phyloP scores from a whole-genome alignment of 139 green algal species.

The Nannochloris sp. region DNA sequence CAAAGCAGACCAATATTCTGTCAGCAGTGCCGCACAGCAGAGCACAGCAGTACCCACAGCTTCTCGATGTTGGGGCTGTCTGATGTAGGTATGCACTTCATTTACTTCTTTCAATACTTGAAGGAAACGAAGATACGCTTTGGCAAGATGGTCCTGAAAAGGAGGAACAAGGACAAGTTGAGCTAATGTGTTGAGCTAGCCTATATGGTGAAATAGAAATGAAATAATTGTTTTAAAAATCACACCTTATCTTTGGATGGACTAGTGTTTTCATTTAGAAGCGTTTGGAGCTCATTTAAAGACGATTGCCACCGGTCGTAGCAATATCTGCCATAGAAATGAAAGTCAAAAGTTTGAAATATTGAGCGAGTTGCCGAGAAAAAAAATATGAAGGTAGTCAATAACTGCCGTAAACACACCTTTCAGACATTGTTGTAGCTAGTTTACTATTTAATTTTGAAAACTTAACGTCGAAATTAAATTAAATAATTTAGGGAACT shows the following conservation, averaged over 20 bases:
- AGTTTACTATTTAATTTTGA: no score
- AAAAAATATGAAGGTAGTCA: no score
- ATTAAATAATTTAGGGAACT: no score
- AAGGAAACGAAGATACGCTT: conserved; percentile 88
- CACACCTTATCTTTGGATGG: background rate
- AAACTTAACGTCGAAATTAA: no score
- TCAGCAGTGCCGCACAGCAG: conserved; percentile 67
- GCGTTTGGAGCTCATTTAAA: background rate
- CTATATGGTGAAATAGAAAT: background rate
- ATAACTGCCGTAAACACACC: no score
- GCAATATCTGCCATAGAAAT: background rate
- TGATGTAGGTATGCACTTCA: conserved; percentile 72
- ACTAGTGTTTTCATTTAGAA: conserved; percentile 23
- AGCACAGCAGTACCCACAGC: conserved; percentile 75
- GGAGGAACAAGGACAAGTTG: background rate
- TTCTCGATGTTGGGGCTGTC: conserved; percentile 81
- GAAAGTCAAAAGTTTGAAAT: background rate
- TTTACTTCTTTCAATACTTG: conserved; percentile 78
- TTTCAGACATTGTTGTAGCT: no score
- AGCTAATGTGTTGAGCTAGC: background rate
- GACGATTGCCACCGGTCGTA: background rate
- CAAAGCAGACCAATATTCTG: conserved; percentile 57
- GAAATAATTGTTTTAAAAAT: background rate
- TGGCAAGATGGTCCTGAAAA: conserved; percentile 58
- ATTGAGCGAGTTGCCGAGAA: no score